Evolutionary conservation across 2,329 filamentous ascomycete species (phyloP).

Genomic region (Trichoderma sp.): DNA sequence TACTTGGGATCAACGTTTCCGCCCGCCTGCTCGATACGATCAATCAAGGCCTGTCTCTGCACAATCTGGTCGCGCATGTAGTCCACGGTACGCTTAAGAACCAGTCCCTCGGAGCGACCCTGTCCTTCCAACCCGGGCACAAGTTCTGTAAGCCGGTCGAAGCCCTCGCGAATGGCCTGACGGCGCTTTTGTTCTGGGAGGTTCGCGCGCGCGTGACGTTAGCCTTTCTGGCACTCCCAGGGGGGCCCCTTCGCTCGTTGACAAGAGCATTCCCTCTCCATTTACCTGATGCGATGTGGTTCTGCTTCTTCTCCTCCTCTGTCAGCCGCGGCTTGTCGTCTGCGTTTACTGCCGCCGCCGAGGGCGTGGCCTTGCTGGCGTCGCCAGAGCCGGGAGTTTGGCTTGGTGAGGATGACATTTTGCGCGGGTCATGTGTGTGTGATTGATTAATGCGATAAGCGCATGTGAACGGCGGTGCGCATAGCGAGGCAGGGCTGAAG

Average conservation of each 20-base stretch:
- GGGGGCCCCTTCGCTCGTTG: neutral
- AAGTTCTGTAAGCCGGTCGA: slow-evolving; percentile 74
- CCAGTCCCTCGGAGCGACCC: slow-evolving; percentile 78
- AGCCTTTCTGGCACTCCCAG: slow-evolving; percentile 4
- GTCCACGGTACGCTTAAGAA: slow-evolving; percentile 69
- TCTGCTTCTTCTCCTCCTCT: slow-evolving; percentile 54
- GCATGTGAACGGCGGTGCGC: slow-evolving; percentile 3
- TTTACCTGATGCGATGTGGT: slow-evolving; percentile 53
- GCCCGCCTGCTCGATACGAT: slow-evolving; percentile 56
- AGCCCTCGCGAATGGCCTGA: slow-evolving; percentile 73
- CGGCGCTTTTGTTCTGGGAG: slow-evolving; percentile 43
- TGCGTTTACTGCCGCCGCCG: slow-evolving; percentile 17
- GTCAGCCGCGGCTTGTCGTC: slow-evolving; percentile 52
- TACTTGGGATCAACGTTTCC: slow-evolving; percentile 51
- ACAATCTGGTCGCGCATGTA: slow-evolving; percentile 60
- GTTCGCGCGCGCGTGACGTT: slow-evolving; percentile 15
- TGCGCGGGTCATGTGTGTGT: neutral
- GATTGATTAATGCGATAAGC: neutral
- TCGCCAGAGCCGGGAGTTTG: slow-evolving; percentile 27
- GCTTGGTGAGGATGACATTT: slow-evolving; percentile 32
- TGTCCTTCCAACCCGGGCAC: slow-evolving; percentile 81
- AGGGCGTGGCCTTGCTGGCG: slow-evolving; percentile 13
- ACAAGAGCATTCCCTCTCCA: too few species aligned
- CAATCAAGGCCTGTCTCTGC: slow-evolving; percentile 56
- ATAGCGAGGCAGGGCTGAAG: neutral